phyloP scores from a whole-genome alignment of 129 eudicot genomes.

The Smallanthus sonchifolius region DNA sequence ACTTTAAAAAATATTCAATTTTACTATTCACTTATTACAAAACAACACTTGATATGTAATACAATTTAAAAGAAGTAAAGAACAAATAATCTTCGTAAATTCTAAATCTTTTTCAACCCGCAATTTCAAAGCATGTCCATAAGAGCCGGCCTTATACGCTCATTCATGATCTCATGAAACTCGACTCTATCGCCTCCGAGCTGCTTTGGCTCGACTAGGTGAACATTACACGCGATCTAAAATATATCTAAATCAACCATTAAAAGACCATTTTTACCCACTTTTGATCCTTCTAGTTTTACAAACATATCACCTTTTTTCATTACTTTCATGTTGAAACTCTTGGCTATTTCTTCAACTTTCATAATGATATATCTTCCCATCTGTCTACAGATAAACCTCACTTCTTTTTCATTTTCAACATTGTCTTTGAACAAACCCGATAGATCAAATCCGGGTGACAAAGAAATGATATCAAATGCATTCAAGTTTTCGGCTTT shows the following conservation, averaged over 20 bases:
- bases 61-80: not conserved
- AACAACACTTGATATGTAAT: not conserved
- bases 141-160: not conserved
- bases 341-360: not conserved
- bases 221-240: not conserved
- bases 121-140: not conserved
- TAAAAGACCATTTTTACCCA: not conserved
- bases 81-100: not conserved
- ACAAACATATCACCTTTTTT: not conserved
- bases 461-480: conserved; percentile 10
- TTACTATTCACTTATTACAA: not conserved
- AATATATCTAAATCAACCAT: not conserved
- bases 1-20: not conserved
- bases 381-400: not conserved
- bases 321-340: not conserved
- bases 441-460: not conserved
- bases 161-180: conserved; percentile 3
- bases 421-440: conserved; percentile 6
- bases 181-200: not conserved
- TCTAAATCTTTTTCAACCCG: not conserved
- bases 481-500: conserved; percentile 4
- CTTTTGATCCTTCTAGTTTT: not conserved
- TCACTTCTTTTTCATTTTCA: not conserved
- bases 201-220: not conserved
- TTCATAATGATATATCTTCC: not conserved